A percentile compares a stretch with the other conserved stretches of the same genome.
phyloP scores from a whole-genome alignment of 768 basidiomycete genomes.

The Mycena alexandri region DNA sequence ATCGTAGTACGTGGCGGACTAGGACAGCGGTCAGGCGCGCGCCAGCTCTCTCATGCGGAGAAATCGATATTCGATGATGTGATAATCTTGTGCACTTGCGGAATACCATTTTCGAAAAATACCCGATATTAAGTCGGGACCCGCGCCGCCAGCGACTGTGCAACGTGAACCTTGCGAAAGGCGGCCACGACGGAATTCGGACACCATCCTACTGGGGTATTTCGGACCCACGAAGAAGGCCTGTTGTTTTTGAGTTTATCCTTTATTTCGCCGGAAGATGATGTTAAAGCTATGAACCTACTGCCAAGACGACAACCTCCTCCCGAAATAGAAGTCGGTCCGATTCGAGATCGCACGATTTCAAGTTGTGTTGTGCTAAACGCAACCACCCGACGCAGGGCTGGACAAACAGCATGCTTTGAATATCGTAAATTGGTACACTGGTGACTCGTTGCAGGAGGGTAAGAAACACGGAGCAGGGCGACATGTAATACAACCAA shows the following conservation, averaged over 20 bases:
- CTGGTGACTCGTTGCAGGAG: too few species aligned
- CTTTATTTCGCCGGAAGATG: conserved; percentile 26
- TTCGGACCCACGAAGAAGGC: conserved; percentile 11
- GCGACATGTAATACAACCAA: conserved; percentile 7
- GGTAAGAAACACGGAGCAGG: neutral
- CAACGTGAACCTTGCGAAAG: too few species aligned
- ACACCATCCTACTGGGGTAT: neutral
- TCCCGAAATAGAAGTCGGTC: conserved; percentile 17
- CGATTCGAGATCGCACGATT: neutral
- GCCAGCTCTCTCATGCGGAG: too few species aligned
- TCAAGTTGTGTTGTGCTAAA: too few species aligned
- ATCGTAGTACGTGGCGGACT: neutral
- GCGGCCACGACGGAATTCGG: too few species aligned
- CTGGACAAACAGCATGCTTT: neutral
- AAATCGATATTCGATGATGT: too few species aligned
- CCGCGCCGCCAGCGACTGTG: too few species aligned
- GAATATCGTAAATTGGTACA: neutral
- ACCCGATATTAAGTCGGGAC: too few species aligned
- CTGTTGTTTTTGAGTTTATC: conserved; percentile 16
- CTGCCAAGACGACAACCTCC: conserved; percentile 9
- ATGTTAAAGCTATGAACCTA: conserved; percentile 17
- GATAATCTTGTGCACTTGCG: neutral
- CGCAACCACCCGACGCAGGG: neutral
- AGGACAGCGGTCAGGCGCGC: neutral
- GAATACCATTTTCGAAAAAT: neutral